A percentile compares a stretch with the other conserved stretches of the same genome.
These are phyloP conservation scores for Chloris gayana DNA, from an alignment of 176 grass and related monocot species.

Conservation along the genomic window DNA sequence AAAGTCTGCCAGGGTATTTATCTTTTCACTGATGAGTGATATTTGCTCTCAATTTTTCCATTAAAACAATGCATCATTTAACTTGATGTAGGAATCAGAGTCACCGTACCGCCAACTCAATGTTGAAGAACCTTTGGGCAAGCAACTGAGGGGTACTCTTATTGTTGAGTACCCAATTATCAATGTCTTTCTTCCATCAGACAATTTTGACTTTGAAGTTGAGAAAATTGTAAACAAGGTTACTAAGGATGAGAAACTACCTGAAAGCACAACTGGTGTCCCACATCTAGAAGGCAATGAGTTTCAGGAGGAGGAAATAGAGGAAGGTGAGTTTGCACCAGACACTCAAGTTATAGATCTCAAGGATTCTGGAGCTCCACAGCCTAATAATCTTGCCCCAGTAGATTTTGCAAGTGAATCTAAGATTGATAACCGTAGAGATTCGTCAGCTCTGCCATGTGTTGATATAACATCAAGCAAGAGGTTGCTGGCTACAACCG, in stretches of 20 bases:
- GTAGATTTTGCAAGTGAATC: slow-evolving; percentile 10
- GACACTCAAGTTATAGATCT: slow-evolving; percentile 74
- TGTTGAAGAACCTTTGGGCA: slow-evolving; percentile 53
- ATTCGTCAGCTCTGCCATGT: slow-evolving; percentile 13
- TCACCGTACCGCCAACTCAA: slow-evolving; percentile 65
- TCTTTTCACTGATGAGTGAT: slow-evolving; percentile 15
- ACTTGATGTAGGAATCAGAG: slow-evolving; percentile 49
- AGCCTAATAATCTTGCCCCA: slow-evolving; percentile 21
- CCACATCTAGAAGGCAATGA: slow-evolving; percentile 45
- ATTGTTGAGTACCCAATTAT: slow-evolving; percentile 83
- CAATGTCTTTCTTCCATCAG: slow-evolving; percentile 76
- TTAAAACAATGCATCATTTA: slow-evolving; percentile 15
- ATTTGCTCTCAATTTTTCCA: not conserved
- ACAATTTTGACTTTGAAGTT: slow-evolving; percentile 65
- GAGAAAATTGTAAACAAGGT: slow-evolving; percentile 45
- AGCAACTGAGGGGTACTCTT: slow-evolving; percentile 61
- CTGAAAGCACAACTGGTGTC: slow-evolving; percentile 4
- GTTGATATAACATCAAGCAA: not conserved
- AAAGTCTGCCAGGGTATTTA: slow-evolving; percentile 72
- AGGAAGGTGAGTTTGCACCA: slow-evolving; percentile 72
- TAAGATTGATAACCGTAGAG: slow-evolving; percentile 11
- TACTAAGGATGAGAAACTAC: slow-evolving; percentile 22
- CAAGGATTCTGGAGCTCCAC: slow-evolving; percentile 37
- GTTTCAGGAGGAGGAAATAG: slow-evolving; percentile 90
- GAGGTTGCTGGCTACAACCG: slow-evolving; percentile 7